These are phyloP conservation scores for Periglandula ipomoeae DNA, from an alignment of 2,329 filamentous ascomycete genomes.

Conservation along the genomic window DNA sequence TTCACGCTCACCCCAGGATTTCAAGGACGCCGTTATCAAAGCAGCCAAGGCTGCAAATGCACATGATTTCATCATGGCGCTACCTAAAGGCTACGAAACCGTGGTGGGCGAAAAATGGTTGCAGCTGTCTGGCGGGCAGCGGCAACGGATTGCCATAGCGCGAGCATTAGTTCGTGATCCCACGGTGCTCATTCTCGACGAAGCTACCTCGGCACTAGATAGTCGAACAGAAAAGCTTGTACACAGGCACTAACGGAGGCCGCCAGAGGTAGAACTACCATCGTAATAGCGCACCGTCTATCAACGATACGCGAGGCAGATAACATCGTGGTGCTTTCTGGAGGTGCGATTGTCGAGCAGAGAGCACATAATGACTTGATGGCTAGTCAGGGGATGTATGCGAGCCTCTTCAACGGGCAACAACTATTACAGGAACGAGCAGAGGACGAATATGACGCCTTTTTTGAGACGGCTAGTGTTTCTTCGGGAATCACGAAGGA, in stretches of 20 bases:
- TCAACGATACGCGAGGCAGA: conserved; percentile 53
- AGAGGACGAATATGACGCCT: no score
- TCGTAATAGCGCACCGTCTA: conserved; percentile 56
- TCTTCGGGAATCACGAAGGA: no score
- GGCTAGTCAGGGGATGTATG: no score
- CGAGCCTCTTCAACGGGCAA: no score
- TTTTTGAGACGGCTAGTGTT: no score
- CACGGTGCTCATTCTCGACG: conserved; percentile 73
- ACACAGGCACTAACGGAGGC: conserved; percentile 26
- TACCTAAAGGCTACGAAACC: neutral
- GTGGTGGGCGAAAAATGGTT: neutral
- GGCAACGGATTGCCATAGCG: conserved; percentile 39
- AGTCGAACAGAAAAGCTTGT: conserved; percentile 67
- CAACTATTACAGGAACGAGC: no score
- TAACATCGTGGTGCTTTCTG: conserved; percentile 55
- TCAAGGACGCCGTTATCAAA: no score
- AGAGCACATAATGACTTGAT: conserved; percentile 53
- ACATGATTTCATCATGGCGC: neutral
- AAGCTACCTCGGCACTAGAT: conserved; percentile 71
- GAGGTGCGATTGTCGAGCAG: conserved; percentile 50
- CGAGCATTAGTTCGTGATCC: conserved; percentile 47
- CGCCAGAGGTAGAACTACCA: conserved; percentile 47
- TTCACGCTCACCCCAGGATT: no score
- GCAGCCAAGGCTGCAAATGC: neutral
- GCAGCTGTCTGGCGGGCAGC: neutral